Evolutionary conservation across 306 rosid genomes (phyloP).

Genomic region (Rubus idaeus): DNA sequence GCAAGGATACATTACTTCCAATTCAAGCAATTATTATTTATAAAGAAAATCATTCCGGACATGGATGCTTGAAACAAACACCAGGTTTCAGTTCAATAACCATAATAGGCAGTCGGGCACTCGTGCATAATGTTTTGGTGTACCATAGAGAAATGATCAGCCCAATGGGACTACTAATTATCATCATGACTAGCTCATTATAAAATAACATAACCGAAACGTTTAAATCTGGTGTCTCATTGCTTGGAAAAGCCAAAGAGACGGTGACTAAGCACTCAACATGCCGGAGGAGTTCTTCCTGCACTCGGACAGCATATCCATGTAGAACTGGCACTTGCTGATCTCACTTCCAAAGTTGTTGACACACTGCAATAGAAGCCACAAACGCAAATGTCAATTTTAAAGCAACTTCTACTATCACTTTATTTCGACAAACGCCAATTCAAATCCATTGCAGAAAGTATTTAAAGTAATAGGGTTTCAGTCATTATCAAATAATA

Average conservation of each 20-base stretch:
- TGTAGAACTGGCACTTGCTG: conserved; percentile 94
- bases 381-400: background rate
- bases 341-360: conserved; percentile 69
- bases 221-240: background rate
- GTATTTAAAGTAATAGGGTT: background rate
- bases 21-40: background rate
- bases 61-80: background rate
- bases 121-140: background rate
- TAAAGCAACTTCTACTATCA: background rate
- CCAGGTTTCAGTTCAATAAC: background rate
- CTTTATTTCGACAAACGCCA: background rate
- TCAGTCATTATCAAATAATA: background rate
- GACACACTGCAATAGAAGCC: conserved; percentile 61
- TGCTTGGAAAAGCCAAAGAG: background rate
- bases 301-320: conserved; percentile 88
- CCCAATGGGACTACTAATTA: background rate
- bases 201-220: background rate
- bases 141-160: background rate
- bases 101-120: background rate
- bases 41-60: background rate
- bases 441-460: background rate
- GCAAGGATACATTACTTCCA: background rate
- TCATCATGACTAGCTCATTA: background rate
- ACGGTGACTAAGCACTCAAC: conserved; percentile 44
- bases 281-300: conserved; percentile 59